Evolutionary conservation across 306 rosid genomes (phyloP).

Genomic region (Quercus alba): DNA sequence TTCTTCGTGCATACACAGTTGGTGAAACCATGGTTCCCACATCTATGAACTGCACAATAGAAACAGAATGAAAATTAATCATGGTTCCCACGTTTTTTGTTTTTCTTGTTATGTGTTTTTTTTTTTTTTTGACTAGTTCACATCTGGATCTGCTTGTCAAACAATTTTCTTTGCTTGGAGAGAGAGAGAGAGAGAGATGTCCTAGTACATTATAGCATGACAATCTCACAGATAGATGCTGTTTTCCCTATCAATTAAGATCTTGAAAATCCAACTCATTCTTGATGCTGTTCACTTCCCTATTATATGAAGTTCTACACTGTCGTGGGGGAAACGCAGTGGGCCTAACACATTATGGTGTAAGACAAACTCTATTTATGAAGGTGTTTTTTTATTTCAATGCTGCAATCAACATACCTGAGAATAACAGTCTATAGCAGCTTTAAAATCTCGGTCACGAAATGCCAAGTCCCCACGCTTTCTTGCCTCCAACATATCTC

Average conservation of each 20-base stretch:
- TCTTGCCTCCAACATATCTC: slow-evolving; percentile 74
- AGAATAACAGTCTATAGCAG: slow-evolving; percentile 64
- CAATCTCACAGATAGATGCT: no score
- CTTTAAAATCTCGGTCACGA: slow-evolving; percentile 67
- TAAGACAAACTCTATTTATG: not conserved
- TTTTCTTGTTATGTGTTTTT: no score
- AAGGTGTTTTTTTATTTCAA: not conserved
- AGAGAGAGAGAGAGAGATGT: no score
- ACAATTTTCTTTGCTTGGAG: no score
- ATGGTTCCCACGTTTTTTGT: no score
- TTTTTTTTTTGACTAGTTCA: not conserved
- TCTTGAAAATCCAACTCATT: not conserved
- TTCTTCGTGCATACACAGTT: slow-evolving; percentile 68
- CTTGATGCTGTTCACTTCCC: not conserved
- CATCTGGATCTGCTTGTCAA: no score
- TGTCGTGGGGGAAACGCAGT: not conserved
- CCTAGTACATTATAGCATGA: no score
- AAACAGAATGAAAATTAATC: not conserved
- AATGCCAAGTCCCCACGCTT: slow-evolving; percentile 76
- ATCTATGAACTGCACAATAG: slow-evolving; percentile 47
- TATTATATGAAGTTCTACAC: not conserved
- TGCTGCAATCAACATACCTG: slow-evolving; percentile 36
- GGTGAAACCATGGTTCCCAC: slow-evolving; percentile 74
- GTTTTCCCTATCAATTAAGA: not conserved
- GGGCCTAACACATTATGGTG: not conserved